Conservation (phyloP, 179 eudicot species). For the Spinacia oleracea region DNA sequence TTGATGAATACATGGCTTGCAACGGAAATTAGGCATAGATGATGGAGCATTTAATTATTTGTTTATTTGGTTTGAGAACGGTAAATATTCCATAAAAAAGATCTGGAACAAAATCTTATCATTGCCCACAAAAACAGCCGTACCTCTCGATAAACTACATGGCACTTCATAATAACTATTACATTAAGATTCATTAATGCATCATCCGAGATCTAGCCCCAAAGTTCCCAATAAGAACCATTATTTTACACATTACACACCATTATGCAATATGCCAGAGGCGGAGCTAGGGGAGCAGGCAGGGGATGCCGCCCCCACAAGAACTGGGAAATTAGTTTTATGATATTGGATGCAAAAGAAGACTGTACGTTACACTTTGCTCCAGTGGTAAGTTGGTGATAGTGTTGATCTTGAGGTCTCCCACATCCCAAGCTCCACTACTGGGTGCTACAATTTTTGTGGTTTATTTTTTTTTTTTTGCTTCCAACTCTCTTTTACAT, state of each 20-base stretch:
- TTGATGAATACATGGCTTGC: background rate
- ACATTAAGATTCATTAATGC: background rate
- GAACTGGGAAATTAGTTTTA: no score
- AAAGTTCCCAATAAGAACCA: background rate
- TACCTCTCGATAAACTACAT: background rate
- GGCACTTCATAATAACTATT: background rate
- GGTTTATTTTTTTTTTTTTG: no score
- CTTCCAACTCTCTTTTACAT: no score
- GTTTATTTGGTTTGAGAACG: background rate
- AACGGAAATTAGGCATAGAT: background rate
- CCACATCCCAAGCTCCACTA: no score
- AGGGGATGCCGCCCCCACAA: no score
- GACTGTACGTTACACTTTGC: no score
- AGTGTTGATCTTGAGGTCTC: no score
- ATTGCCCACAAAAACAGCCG: background rate
- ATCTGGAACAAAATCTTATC: background rate
- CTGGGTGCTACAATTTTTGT: no score
- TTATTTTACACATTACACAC: background rate
- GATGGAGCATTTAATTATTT: background rate
- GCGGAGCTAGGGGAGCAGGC: no score
- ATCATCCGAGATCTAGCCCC: background rate
- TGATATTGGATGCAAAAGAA: no score
- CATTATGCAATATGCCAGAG: no score
- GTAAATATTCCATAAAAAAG: background rate
- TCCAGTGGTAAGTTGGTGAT: no score